phyloP scores from a whole-genome alignment of 768 basidiomycete genomes.

The Leucosporidium creatinivorum region DNA sequence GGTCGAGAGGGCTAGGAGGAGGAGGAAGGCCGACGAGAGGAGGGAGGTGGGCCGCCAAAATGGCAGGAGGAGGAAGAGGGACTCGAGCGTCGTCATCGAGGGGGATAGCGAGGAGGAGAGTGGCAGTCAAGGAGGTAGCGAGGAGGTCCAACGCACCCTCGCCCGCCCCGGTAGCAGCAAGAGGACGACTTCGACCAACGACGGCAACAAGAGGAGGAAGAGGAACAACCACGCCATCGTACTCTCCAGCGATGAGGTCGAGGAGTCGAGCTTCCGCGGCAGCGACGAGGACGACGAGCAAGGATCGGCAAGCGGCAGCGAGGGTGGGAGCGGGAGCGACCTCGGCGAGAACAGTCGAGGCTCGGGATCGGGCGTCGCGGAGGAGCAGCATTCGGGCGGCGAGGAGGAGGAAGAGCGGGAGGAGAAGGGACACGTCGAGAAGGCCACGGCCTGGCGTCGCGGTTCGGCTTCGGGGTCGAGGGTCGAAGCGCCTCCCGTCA shows the following conservation, averaged over 20 bases:
- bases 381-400: neutral
- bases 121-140: neutral
- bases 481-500: too few species aligned
- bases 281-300: neutral
- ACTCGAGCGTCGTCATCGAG: neutral
- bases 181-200: too few species aligned
- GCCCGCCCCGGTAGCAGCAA: neutral
- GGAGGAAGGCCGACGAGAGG: too few species aligned
- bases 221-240: too few species aligned
- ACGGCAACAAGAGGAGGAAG: too few species aligned
- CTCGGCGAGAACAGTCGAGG: neutral
- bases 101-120: neutral
- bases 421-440: neutral
- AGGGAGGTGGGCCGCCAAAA: neutral
- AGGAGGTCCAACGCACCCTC: neutral
- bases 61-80: neutral
- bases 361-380: neutral
- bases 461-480: too few species aligned
- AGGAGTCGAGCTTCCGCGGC: neutral
- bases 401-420: neutral
- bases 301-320: neutral
- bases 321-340: neutral
- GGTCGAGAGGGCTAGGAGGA: too few species aligned
- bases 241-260: too few species aligned
- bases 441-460: neutral